Percentiles rank a stretch among this genome's conserved stretches.
phyloP scores from a whole-genome alignment of 352 stramenopile genomes.

The Phytophthora sansomeana region DNA sequence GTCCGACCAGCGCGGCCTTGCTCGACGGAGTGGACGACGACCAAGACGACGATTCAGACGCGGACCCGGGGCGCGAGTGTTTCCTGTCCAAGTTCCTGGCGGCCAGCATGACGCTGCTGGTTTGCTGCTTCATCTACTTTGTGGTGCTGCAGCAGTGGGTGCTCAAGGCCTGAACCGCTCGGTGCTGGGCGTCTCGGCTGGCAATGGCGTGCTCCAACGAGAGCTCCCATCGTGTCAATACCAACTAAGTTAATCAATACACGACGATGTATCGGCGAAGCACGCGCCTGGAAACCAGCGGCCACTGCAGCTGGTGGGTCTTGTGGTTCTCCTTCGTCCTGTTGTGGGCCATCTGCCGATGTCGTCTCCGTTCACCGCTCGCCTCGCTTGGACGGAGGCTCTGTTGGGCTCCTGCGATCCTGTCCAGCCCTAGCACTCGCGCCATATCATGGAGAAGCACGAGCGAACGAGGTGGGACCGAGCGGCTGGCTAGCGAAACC shows the following conservation, averaged over 20 bases:
- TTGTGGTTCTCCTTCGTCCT: constrained; percentile 23
- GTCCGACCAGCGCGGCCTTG: constrained; percentile 5
- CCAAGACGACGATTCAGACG: constrained; percentile 15
- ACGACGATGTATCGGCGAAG: constrained; percentile 3
- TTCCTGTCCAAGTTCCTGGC: constrained; percentile 60
- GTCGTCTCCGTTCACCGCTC: not conserved
- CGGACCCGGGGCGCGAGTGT: constrained; percentile 45
- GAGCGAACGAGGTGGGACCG: constrained; percentile 18
- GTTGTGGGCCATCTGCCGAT: constrained; percentile 26
- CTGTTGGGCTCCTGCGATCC: constrained; percentile 3
- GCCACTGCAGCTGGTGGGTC: constrained; percentile 18
- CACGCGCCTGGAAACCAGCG: constrained; percentile 17
- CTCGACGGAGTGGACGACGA: constrained; percentile 15
- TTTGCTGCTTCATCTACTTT: constrained; percentile 63
- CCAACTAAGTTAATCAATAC: constrained; percentile 23
- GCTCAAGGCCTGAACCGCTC: constrained; percentile 11
- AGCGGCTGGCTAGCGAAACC: constrained; percentile 22
- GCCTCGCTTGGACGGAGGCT: constrained; percentile 7
- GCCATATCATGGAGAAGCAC: constrained; percentile 10
- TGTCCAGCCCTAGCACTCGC: constrained; percentile 5
- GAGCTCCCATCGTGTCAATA: constrained; percentile 13
- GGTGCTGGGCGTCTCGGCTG: constrained; percentile 17
- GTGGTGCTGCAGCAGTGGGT: constrained; percentile 35
- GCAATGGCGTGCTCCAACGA: constrained; percentile 16
- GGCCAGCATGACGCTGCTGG: constrained; percentile 37